Conservation (phyloP, 208 protist species). For the Herpetomonas samuelpessoai region DNA sequence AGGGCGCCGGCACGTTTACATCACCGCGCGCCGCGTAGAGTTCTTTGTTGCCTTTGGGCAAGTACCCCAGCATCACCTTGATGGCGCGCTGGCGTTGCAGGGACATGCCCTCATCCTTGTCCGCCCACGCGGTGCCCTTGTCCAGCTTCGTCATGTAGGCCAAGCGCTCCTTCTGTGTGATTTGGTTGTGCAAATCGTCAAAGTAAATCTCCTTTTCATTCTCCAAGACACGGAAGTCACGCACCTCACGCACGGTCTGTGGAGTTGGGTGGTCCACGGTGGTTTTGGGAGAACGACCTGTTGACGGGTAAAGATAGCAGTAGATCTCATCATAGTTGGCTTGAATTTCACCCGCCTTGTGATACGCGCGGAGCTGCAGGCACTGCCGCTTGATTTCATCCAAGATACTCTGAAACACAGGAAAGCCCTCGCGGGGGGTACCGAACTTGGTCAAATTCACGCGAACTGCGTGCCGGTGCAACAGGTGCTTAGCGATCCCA, state of each 20-base stretch:
- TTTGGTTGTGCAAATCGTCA: slow-evolving; percentile 67
- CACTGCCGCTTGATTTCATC: slow-evolving; percentile 71
- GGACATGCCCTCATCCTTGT: slow-evolving; percentile 86
- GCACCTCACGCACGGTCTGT: slow-evolving; percentile 43
- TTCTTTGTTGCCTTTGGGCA: slow-evolving; percentile 86
- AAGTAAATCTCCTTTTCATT: slow-evolving; percentile 82
- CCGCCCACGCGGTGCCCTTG: slow-evolving; percentile 80
- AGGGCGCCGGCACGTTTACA: slow-evolving; percentile 75
- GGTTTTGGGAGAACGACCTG: slow-evolving; percentile 73
- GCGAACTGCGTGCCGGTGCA: slow-evolving; percentile 68
- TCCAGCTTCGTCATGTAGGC: slow-evolving; percentile 64
- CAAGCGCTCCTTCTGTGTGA: slow-evolving; percentile 48
- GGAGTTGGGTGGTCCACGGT: slow-evolving; percentile 69
- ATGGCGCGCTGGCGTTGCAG: slow-evolving; percentile 81
- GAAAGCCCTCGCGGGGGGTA: slow-evolving; percentile 78
- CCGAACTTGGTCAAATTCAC: slow-evolving; percentile 87
- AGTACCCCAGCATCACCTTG: slow-evolving; percentile 85
- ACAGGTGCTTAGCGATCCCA: slow-evolving; percentile 74
- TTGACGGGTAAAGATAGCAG: slow-evolving; percentile 86
- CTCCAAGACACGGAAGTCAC: slow-evolving; percentile 65
- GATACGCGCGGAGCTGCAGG: slow-evolving; percentile 66
- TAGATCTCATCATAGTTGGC: slow-evolving; percentile 81
- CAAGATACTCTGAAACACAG: slow-evolving; percentile 74
- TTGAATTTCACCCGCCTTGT: slow-evolving; percentile 66
- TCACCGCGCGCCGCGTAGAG: slow-evolving; percentile 84